Base-by-base conservation (phyloP, 139 green algal genomes). In the Nannochloris sp. region DNA sequence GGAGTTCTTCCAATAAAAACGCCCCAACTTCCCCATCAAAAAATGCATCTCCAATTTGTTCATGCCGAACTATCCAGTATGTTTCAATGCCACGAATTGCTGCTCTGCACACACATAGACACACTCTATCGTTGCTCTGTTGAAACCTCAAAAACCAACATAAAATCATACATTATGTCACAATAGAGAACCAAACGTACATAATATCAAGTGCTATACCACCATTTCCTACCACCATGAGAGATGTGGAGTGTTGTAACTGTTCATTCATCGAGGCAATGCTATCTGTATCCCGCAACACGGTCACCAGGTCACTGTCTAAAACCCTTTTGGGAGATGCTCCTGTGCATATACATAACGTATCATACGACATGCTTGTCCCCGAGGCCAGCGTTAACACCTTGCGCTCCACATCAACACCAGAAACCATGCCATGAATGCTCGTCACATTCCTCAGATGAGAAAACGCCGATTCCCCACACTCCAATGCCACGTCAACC, bases 161-260 rank as follows among this genome's bases (percentile, higher is more conserved):
- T 27, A 23, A n/a, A n/a, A n/a, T 29, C 3, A 63, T 46, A 21
- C 50, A 66, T 54, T 34, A 70, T 10, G 24, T 27, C 24, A 27
- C 24, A 27, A 27, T 27, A 48, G 4, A 71, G 16, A 10, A 37
- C 12, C 12, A 43, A 72, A 62, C 67, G 68, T 43, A 81, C 75
- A 80, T 77, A 2, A 93, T 68, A 64, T 94, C 86, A 36, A 95
- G 48, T 0, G 88, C 88, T 18, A 96, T 95, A 68, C 84, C 88
- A 6, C 88, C 88, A 68, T 96, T 96, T 57, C 88, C 88, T 5
- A 88, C 83, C 25, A 96, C 56, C 23, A 87, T 61, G 23, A 91
- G 68, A 3, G 66, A 60, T 46, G 61, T 61, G 3, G 66, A 68
- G 3, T 8, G 15, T 18, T 34, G 10, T 50, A 91, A 64, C 15